Percentiles rank a stretch among this genome's conserved stretches.
phyloP scores from a whole-genome alignment of 805 yeast genomes.

The Cyberlindnera euphorbiiphila region DNA sequence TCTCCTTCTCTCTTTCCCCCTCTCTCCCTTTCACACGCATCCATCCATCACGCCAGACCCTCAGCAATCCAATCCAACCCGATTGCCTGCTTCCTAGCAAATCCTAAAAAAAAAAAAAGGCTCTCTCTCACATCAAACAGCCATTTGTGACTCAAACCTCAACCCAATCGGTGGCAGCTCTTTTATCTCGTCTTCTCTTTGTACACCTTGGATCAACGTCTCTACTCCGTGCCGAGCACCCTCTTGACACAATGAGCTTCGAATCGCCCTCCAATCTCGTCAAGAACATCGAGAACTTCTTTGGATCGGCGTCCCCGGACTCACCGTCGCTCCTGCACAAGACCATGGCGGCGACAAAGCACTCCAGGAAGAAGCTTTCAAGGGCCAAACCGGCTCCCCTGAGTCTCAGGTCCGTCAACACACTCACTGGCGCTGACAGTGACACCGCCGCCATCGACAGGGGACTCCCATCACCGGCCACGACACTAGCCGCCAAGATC shows the following conservation, averaged over 20 bases:
- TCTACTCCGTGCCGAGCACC: too few species aligned
- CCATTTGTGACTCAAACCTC: too few species aligned
- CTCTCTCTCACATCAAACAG: too few species aligned
- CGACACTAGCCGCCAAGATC: conserved; percentile 36
- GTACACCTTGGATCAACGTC: neutral
- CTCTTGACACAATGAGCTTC: conserved; percentile 16
- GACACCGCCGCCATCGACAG: conserved; percentile 11
- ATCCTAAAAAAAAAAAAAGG: too few species aligned
- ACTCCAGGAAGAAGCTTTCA: conserved; percentile 17
- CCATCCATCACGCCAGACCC: too few species aligned
- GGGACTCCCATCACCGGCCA: conserved; percentile 34
- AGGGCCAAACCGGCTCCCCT: conserved; percentile 19
- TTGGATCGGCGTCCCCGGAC: conserved; percentile 24
- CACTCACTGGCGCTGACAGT: too few species aligned
- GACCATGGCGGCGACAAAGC: conserved; percentile 17
- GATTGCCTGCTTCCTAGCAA: too few species aligned
- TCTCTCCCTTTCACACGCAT: too few species aligned
- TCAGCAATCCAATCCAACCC: too few species aligned
- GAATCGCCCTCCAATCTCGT: conserved; percentile 23
- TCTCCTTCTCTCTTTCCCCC: too few species aligned
- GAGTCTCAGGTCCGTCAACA: conserved; percentile 12
- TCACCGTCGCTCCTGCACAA: conserved; percentile 27
- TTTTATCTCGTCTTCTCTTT: neutral
- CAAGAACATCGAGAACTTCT: conserved; percentile 23
- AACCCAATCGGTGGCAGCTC: too few species aligned